These are phyloP conservation scores for Macrocybe gigantea DNA, from an alignment of 768 basidiomycete genomes.

Conservation along the genomic window DNA sequence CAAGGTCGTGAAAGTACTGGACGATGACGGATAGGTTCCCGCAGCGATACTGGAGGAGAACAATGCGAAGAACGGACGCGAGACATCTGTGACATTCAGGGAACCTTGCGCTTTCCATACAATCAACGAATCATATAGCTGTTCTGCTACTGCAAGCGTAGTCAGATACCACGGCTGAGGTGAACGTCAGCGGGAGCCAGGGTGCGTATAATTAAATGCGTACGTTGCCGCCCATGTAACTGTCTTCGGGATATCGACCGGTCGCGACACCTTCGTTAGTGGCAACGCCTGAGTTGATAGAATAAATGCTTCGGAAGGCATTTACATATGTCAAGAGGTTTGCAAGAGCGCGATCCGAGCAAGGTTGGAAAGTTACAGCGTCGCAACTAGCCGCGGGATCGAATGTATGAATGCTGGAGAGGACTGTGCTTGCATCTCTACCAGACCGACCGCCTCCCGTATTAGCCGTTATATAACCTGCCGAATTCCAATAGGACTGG, in stretches of 20 bases:
- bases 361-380: conserved; percentile 69
- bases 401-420: conserved; percentile 74
- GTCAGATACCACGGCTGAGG: conserved; percentile 72
- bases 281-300: conserved; percentile 54
- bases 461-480: conserved; percentile 66
- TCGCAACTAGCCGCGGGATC: conserved; percentile 71
- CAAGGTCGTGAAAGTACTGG: conserved; percentile 43
- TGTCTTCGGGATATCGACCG: conserved; percentile 74
- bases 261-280: conserved; percentile 59
- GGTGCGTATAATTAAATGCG: conserved; percentile 12
- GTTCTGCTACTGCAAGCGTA: conserved; percentile 67
- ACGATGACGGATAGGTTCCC: conserved; percentile 46
- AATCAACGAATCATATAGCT: conserved; percentile 65
- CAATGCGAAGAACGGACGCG: conserved; percentile 66
- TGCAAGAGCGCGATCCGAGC: conserved; percentile 69
- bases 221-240: conserved; percentile 68
- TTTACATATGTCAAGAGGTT: conserved; percentile 64
- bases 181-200: conserved; percentile 7
- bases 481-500: conserved; percentile 71
- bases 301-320: conserved; percentile 61
- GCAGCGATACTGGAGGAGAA: conserved; percentile 40
- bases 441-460: conserved; percentile 74
- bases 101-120: conserved; percentile 53
- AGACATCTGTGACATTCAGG: conserved; percentile 49
- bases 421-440: conserved; percentile 67